Conservation (phyloP, 371 early-diverging fungal genomes). For the Gilbertella persicaria region DNA sequence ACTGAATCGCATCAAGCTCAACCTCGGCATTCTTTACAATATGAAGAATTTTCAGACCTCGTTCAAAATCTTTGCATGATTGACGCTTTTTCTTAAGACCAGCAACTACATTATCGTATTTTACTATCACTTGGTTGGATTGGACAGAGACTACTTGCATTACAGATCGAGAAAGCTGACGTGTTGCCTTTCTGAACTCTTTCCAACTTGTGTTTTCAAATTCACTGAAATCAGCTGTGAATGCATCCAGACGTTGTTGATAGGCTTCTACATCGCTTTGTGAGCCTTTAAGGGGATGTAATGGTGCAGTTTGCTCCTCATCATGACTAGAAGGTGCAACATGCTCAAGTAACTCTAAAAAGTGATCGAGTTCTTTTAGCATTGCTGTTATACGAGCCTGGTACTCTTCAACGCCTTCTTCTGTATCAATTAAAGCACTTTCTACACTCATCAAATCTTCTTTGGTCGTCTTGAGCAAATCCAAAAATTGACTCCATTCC, state of each 20-base stretch:
- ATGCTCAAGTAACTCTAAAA: not conserved
- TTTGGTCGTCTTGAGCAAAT: conserved; percentile 36
- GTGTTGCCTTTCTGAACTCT: conserved; percentile 17
- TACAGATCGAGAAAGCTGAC: conserved; percentile 19
- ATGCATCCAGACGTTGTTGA: conserved; percentile 2
- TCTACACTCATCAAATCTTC: conserved; percentile 37
- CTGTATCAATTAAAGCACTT: conserved; percentile 31
- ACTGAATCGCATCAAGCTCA: conserved; percentile 44
- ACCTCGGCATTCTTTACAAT: conserved; percentile 33
- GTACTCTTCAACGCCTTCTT: conserved; percentile 30
- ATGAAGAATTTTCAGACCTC: conserved; percentile 30
- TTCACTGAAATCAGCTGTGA: conserved; percentile 1
- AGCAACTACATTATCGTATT: conserved; percentile 3
- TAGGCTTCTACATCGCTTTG: conserved; percentile 8
- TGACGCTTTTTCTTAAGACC: conserved; percentile 19
- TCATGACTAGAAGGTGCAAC: conserved; percentile 1
- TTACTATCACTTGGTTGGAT: conserved; percentile 6
- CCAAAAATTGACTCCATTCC: conserved; percentile 44
- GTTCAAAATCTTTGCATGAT: conserved; percentile 25
- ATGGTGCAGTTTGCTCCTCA: not conserved
- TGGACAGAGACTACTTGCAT: conserved; percentile 8
- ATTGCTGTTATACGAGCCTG: conserved; percentile 19
- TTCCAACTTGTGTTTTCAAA: conserved; percentile 33
- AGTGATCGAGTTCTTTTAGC: conserved; percentile 5
- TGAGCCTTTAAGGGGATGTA: conserved; percentile 36